Evolutionary conservation across 805 yeast genomes (phyloP).

Genomic region (Scheffersomyces spartinae): DNA sequence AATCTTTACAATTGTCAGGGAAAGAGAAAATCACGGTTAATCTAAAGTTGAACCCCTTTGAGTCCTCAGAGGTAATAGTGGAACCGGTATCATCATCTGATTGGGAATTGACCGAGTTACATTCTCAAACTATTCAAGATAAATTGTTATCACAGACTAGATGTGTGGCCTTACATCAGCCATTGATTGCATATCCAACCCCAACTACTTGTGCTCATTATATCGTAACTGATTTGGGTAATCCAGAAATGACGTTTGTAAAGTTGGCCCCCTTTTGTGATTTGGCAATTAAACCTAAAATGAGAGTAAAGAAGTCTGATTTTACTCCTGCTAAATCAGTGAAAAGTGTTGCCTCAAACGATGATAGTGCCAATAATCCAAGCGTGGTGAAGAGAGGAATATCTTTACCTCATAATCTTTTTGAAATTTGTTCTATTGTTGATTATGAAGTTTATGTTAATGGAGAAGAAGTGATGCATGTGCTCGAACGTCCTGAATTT

Average conservation of each 20-base stretch:
- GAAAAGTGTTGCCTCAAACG: constrained; percentile 8
- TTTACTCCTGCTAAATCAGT: constrained; percentile 7
- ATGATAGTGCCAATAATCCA: constrained; percentile 16
- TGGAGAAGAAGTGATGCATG: constrained; percentile 21
- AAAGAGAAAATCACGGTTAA: constrained; percentile 25
- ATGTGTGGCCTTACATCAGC: constrained; percentile 50
- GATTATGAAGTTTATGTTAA: constrained; percentile 37
- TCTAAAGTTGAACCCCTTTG: constrained; percentile 37
- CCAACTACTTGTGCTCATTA: constrained; percentile 37
- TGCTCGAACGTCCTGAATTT: constrained; percentile 26
- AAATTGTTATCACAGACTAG: constrained; percentile 70
- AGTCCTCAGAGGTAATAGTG: constrained; percentile 51
- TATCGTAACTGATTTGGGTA: constrained; percentile 32
- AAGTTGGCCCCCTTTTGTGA: constrained; percentile 54
- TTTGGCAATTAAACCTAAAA: constrained; percentile 63
- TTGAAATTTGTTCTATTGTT: constrained; percentile 8
- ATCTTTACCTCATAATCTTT: constrained; percentile 40
- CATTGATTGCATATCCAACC: constrained; percentile 59
- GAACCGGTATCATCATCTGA: constrained; percentile 73
- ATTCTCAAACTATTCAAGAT: constrained; percentile 67
- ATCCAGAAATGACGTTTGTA: constrained; percentile 22
- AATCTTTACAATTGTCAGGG: constrained; percentile 34
- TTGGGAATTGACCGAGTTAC: constrained; percentile 84
- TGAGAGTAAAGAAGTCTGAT: constrained; percentile 13
- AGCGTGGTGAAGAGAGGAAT: constrained; percentile 41